Conservation (phyloP, 805 yeast genomes). For the Hyphopichia homilentoma region DNA sequence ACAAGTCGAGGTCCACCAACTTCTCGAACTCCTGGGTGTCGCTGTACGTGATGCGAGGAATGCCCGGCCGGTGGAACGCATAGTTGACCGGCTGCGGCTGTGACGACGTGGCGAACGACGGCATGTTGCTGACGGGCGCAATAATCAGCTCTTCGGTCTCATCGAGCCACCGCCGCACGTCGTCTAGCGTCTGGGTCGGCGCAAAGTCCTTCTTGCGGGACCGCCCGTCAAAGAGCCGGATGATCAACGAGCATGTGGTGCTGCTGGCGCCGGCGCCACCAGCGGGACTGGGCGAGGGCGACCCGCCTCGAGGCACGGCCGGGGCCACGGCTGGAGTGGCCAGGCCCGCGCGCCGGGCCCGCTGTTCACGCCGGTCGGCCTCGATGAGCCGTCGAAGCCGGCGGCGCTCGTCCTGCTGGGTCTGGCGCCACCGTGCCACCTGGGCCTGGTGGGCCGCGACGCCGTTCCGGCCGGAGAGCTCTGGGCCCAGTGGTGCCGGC, state of each 20-base stretch:
- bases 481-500: too few relatives aligned
- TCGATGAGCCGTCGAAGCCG: conserved; percentile 51
- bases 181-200: conserved; percentile 42
- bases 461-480: too few relatives aligned
- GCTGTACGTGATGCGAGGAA: conserved; percentile 47
- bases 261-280: too few relatives aligned
- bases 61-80: conserved; percentile 32
- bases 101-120: conserved; percentile 49
- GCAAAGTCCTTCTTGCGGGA: conserved; percentile 51
- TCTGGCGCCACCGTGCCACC: conserved; percentile 24
- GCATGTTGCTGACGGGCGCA: conserved; percentile 43
- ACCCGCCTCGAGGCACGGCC: background rate
- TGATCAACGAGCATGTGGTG: conserved; percentile 49
- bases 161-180: conserved; percentile 63
- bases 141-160: conserved; percentile 34
- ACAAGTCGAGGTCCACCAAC: conserved; percentile 52
- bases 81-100: conserved; percentile 55
- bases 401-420: conserved; percentile 49
- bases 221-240: conserved; percentile 66
- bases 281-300: background rate
- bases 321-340: conserved; percentile 3
- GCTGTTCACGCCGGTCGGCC: conserved; percentile 47
- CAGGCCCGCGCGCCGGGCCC: conserved; percentile 8
- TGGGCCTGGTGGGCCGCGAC: too few relatives aligned
- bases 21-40: conserved; percentile 52